These are phyloP conservation scores for Leccinum solheimii DNA, from an alignment of 1,284 basidiomycete genomes.

Conservation along the genomic window DNA sequence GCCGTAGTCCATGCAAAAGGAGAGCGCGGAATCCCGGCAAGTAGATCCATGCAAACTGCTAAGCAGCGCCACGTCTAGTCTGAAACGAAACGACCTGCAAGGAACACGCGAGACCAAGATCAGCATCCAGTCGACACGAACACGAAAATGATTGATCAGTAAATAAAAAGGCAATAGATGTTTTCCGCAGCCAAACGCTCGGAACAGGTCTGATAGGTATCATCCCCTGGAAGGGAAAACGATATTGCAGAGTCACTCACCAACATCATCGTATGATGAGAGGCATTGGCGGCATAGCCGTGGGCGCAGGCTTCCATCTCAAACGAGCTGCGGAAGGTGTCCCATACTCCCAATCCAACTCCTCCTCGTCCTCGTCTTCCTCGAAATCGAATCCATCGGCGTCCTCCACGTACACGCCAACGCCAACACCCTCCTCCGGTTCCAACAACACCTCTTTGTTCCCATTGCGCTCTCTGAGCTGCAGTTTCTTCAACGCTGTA, in stretches of 20 bases:
- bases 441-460: slow-evolving; percentile 60
- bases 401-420: slow-evolving; percentile 74
- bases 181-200: slow-evolving; percentile 35
- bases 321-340: slow-evolving; percentile 49
- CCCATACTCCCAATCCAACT: slow-evolving; percentile 64
- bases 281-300: slow-evolving; percentile 57
- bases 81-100: slow-evolving; percentile 1
- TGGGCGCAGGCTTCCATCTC: slow-evolving; percentile 54
- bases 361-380: slow-evolving; percentile 39
- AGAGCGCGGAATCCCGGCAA: not conserved
- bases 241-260: slow-evolving; percentile 23
- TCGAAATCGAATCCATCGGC: slow-evolving; percentile 45
- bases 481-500: slow-evolving; percentile 65
- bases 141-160: slow-evolving; percentile 18
- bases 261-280: slow-evolving; percentile 31
- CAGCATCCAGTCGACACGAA: slow-evolving; percentile 1
- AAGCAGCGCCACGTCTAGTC: not conserved
- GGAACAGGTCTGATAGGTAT: slow-evolving; percentile 46
- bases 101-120: slow-evolving; percentile 1
- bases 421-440: slow-evolving; percentile 68
- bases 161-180: slow-evolving; percentile 31
- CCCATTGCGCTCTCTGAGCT: slow-evolving; percentile 41
- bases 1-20: slow-evolving; percentile 18
- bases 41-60: not conserved
- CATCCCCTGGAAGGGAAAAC: slow-evolving; percentile 26